A percentile compares a stretch with the other conserved stretches of the same genome.
phyloP scores from a whole-genome alignment of 2,329 filamentous ascomycete species.

The Calonectria pseudoreteaudii region DNA sequence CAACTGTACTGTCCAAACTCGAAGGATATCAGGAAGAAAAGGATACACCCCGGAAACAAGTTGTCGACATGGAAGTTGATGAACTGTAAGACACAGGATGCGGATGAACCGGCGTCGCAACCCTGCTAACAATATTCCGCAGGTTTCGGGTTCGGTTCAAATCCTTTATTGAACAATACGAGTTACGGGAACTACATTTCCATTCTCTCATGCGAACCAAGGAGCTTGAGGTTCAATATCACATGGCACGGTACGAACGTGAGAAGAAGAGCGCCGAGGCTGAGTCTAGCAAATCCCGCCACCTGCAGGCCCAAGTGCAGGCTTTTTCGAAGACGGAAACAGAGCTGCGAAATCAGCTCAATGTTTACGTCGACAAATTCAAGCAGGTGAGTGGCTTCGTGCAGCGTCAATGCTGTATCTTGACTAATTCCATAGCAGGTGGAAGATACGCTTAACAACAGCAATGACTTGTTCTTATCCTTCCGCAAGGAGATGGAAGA shows the following conservation, averaged over 20 bases:
- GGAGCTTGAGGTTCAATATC: constrained; percentile 93
- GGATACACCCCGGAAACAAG: constrained; percentile 83
- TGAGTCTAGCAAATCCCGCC: constrained; percentile 83
- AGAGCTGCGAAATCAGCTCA: constrained; percentile 92
- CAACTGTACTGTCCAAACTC: constrained; percentile 83
- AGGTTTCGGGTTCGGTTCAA: constrained; percentile 91
- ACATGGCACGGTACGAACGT: constrained; percentile 88
- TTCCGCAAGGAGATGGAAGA: constrained; percentile 99
- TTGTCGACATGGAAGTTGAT: constrained; percentile 88
- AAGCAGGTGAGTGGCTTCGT: constrained; percentile 81
- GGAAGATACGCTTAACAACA: constrained; percentile 98
- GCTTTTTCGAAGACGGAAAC: constrained; percentile 97
- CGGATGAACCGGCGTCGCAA: neutral
- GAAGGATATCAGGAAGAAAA: constrained; percentile 91
- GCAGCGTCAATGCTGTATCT: constrained; percentile 28
- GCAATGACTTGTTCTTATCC: constrained; percentile 95
- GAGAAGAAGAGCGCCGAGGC: constrained; percentile 89
- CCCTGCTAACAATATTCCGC: constrained; percentile 34
- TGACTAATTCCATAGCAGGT: constrained; percentile 70
- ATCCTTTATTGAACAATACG: constrained; percentile 96
- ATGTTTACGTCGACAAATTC: constrained; percentile 99
- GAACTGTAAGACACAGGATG: constrained; percentile 74
- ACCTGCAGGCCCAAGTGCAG: constrained; percentile 90
- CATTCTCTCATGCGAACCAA: constrained; percentile 92
- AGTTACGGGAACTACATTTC: constrained; percentile 94